phyloP scores from a whole-genome alignment of 1,284 basidiomycete species.

The Trichosporon asahii region DNA sequence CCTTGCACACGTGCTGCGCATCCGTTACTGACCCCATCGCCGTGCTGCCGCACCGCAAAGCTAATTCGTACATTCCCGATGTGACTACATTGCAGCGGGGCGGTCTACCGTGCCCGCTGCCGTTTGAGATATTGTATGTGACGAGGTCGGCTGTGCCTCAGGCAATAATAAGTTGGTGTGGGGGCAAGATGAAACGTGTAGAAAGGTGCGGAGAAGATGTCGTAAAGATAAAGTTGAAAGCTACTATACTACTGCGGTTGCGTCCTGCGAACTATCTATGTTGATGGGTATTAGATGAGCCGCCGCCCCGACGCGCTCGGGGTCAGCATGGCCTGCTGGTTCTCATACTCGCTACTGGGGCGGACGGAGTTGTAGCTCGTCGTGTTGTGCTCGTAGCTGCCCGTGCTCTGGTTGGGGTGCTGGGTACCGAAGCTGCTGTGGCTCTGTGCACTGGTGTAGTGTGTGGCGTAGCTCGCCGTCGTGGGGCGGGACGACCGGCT shows the following conservation, averaged over 20 bases:
- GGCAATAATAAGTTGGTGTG: not conserved
- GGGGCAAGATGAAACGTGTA: not conserved
- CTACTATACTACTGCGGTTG: not conserved
- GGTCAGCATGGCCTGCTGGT: not conserved
- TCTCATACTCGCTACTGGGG: constrained; percentile 4
- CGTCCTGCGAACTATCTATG: not conserved
- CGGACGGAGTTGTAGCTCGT: constrained; percentile 1
- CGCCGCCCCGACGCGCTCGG: not conserved
- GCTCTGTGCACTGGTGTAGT: not conserved
- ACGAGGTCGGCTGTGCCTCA: not conserved
- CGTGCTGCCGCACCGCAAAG: not conserved
- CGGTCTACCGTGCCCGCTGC: not conserved
- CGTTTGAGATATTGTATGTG: not conserved
- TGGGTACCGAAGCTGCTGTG: not conserved
- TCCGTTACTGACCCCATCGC: not conserved
- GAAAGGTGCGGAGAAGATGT: not conserved
- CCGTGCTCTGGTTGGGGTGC: not conserved
- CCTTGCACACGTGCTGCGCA: not conserved
- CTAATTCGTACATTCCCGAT: constrained; percentile 4
- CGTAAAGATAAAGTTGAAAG: not conserved
- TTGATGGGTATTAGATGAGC: not conserved
- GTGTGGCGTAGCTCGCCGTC: not conserved
- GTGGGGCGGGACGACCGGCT: not conserved
- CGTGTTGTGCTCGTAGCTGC: not conserved
- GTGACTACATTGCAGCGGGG: not conserved